Conservation (phyloP, 1,284 basidiomycete species). For the Laetiporus sulphureus region DNA sequence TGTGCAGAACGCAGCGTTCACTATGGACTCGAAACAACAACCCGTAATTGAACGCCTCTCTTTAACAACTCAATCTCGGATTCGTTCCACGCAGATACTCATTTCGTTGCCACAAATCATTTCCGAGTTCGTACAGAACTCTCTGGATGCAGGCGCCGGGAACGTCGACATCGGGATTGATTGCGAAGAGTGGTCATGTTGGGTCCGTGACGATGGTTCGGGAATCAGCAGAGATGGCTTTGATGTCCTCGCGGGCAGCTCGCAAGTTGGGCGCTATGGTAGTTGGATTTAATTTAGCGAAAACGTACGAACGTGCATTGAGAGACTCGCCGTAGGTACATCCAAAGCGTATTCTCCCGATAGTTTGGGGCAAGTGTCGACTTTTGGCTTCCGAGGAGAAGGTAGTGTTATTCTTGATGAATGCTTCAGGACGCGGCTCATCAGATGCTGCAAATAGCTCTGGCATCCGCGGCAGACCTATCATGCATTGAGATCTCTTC, state of each 20-base stretch:
- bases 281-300: too few species aligned
- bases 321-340: conserved; percentile 54
- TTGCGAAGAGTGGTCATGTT: conserved; percentile 67
- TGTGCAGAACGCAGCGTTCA: conserved; percentile 7
- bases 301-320: too few species aligned
- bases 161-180: conserved; percentile 62
- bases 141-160: conserved; percentile 62
- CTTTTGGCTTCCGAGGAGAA: conserved; percentile 89
- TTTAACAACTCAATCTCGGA: conserved; percentile 47
- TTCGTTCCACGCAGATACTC: conserved; percentile 80
- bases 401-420: conserved; percentile 35
- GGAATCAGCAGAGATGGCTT: conserved; percentile 66
- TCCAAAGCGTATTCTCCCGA: conserved; percentile 60
- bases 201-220: conserved; percentile 77
- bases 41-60: conserved; percentile 33
- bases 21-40: neutral
- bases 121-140: conserved; percentile 82
- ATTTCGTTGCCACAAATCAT: conserved; percentile 75
- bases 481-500: conserved; percentile 76
- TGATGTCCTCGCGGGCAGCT: conserved; percentile 41
- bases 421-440: too few species aligned
- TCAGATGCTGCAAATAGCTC: conserved; percentile 40
- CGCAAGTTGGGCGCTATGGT: conserved; percentile 61
- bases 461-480: conserved; percentile 77
- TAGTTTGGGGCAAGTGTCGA: conserved; percentile 45